These are phyloP conservation scores for Danielia oregonensis DNA, from an alignment of 805 yeast genomes.

Conservation along the genomic window DNA sequence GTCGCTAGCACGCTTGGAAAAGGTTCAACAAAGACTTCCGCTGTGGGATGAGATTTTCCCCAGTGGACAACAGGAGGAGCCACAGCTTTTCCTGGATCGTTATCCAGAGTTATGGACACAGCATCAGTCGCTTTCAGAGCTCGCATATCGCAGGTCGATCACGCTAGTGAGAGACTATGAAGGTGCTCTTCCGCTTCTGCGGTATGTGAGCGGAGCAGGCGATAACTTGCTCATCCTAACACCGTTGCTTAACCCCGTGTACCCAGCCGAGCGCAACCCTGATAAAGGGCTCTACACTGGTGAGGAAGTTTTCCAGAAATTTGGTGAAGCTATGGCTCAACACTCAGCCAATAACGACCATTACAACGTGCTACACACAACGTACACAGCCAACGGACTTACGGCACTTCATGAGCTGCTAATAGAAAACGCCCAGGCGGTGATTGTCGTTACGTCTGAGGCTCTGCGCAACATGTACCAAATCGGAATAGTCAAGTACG, in stretches of 20 bases:
- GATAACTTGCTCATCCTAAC: slow-evolving; percentile 33
- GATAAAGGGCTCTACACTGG: slow-evolving; percentile 32
- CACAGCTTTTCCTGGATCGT: slow-evolving; percentile 22
- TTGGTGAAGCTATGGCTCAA: slow-evolving; percentile 43
- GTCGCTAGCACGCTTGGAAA: slow-evolving; percentile 41
- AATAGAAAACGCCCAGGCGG: slow-evolving; percentile 48
- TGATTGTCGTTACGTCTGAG: slow-evolving; percentile 54
- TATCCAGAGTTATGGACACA: slow-evolving; percentile 33
- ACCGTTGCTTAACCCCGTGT: slow-evolving; percentile 37
- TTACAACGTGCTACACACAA: slow-evolving; percentile 52
- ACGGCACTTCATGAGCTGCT: slow-evolving; percentile 53
- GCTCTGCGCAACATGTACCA: slow-evolving; percentile 59
- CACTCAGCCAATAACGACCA: slow-evolving; percentile 22
- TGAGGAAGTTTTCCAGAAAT: slow-evolving; percentile 50
- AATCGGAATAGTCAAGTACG: slow-evolving; percentile 56
- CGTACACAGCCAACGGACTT: slow-evolving; percentile 55
- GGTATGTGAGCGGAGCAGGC: slow-evolving; percentile 27
- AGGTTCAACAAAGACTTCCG: slow-evolving; percentile 39
- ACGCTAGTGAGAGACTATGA: slow-evolving; percentile 54
- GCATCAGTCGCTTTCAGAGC: slow-evolving; percentile 42
- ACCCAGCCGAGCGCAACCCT: slow-evolving; percentile 15
- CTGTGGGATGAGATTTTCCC: slow-evolving; percentile 46
- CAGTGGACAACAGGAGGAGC: slow-evolving; percentile 16
- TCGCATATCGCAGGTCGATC: slow-evolving; percentile 48
- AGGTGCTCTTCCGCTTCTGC: slow-evolving; percentile 45